A percentile compares a stretch with the other conserved stretches of the same genome.
These are phyloP conservation scores for Mycena citricolor DNA, from an alignment of 1,284 basidiomycete genomes.

Conservation along the genomic window DNA sequence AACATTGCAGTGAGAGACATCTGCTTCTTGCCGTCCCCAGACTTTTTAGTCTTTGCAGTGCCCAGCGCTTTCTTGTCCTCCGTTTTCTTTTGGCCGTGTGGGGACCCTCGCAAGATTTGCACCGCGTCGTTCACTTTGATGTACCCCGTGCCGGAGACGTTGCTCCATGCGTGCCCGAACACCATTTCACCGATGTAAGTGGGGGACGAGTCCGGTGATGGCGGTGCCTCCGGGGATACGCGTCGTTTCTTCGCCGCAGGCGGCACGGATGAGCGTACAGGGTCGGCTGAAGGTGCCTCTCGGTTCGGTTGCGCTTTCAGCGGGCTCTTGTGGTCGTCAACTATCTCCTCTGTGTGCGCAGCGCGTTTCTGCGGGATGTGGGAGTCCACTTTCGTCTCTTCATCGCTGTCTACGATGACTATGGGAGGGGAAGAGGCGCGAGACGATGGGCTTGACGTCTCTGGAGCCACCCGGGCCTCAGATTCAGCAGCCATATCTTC, in stretches of 20 bases:
- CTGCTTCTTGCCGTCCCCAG: constrained; percentile 55
- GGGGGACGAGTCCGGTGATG: constrained; percentile 24
- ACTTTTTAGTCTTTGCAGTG: constrained; percentile 39
- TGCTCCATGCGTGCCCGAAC: constrained; percentile 80
- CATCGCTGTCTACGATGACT: too few relatives aligned
- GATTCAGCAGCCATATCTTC: too few relatives aligned
- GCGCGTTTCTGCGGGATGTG: too few relatives aligned
- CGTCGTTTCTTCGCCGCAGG: constrained; percentile 53
- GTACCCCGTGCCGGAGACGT: constrained; percentile 70
- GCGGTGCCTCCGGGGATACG: constrained; percentile 33
- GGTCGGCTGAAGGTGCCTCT: too few relatives aligned
- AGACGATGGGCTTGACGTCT: too few relatives aligned
- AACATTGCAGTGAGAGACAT: constrained; percentile 64
- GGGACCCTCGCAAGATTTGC: constrained; percentile 53
- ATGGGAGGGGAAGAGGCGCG: too few relatives aligned
- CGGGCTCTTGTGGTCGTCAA: too few relatives aligned
- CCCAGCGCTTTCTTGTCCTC: constrained; percentile 30
- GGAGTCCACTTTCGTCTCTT: too few relatives aligned
- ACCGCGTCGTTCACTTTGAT: constrained; percentile 65
- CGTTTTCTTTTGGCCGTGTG: constrained; percentile 35
- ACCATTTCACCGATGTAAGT: constrained; percentile 68
- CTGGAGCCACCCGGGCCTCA: too few relatives aligned
- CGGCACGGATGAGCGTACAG: too few relatives aligned
- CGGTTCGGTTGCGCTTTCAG: too few relatives aligned
- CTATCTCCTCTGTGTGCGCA: too few relatives aligned